These are phyloP conservation scores for Ogataea degrootiae DNA, from an alignment of 805 yeast genomes.

Conservation along the genomic window DNA sequence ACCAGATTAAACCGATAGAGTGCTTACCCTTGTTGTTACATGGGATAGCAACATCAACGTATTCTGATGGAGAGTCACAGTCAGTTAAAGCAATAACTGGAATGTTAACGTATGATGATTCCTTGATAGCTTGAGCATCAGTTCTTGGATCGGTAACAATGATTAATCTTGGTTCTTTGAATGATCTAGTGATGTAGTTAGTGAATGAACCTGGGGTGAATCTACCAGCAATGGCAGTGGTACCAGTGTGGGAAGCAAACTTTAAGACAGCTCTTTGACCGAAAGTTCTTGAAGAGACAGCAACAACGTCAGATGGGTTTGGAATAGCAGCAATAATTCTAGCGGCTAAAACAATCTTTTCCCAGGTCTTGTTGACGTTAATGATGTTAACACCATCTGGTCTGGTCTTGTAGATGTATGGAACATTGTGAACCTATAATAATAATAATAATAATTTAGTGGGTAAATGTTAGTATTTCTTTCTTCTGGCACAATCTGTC, in stretches of 20 bases:
- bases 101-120: constrained; percentile 99
- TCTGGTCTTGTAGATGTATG: constrained; percentile 96
- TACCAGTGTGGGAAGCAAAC: constrained; percentile 99
- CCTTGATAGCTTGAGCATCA: constrained; percentile 99
- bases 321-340: constrained; percentile 99
- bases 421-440: constrained; percentile 84
- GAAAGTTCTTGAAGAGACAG: constrained; percentile 97
- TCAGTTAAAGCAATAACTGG: constrained; percentile 99
- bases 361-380: constrained; percentile 99
- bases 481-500: not conserved
- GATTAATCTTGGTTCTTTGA: constrained; percentile 99
- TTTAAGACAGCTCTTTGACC: constrained; percentile 99
- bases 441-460: constrained; percentile 4
- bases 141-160: constrained; percentile 99
- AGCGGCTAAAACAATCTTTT: constrained; percentile 98
- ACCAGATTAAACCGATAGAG: constrained; percentile 99
- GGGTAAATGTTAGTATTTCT: constrained; percentile 3
- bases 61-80: constrained; percentile 98
- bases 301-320: constrained; percentile 97
- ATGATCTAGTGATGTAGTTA: constrained; percentile 99
- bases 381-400: constrained; percentile 99
- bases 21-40: constrained; percentile 99
- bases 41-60: constrained; percentile 99
- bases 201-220: constrained; percentile 99
- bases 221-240: constrained; percentile 99